phyloP scores from a whole-genome alignment of 192 early-diverging fungal genomes.

The Borealophlyctis nickersoniae region DNA sequence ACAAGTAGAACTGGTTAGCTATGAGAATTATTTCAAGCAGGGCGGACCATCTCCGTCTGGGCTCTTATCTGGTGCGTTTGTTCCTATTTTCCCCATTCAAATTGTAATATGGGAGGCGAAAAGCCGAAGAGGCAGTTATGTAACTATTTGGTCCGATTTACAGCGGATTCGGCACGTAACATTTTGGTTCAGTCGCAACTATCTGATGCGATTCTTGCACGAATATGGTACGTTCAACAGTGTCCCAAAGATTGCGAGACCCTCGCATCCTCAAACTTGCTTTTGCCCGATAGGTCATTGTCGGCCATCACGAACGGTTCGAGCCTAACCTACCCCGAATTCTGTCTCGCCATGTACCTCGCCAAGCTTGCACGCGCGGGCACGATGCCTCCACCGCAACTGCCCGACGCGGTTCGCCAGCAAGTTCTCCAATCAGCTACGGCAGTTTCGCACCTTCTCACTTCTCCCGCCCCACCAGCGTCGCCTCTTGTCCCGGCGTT shows the following conservation, averaged over 20 bases:
- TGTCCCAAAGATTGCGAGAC: neutral
- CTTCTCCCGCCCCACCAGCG: neutral
- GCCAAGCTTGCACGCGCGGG: slow-evolving; percentile 37
- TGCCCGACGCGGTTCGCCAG: slow-evolving; percentile 40
- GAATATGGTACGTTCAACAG: slow-evolving; percentile 26
- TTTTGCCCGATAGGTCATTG: slow-evolving; percentile 28
- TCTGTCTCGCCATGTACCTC: slow-evolving; percentile 48
- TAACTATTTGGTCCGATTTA: neutral
- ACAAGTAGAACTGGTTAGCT: slow-evolving; percentile 25
- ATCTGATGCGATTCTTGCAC: slow-evolving; percentile 26
- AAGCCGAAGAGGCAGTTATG: neutral
- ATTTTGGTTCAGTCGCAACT: slow-evolving; percentile 28
- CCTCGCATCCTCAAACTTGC: neutral
- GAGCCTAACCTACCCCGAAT: slow-evolving; percentile 46
- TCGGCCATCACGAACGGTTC: slow-evolving; percentile 30
- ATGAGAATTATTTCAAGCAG: slow-evolving; percentile 36
- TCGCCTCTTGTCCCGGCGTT: neutral
- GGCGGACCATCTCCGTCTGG: slow-evolving; percentile 25
- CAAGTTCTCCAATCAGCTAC: slow-evolving; percentile 33
- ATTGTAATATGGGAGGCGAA: no score
- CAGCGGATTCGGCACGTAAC: slow-evolving; percentile 22
- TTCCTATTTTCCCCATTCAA: neutral
- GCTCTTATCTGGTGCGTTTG: slow-evolving; percentile 29
- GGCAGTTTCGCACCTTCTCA: neutral
- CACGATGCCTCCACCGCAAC: slow-evolving; percentile 29